Base-by-base conservation (phyloP, 164 flowering plant species). In the Vitis amurensis region DNA sequence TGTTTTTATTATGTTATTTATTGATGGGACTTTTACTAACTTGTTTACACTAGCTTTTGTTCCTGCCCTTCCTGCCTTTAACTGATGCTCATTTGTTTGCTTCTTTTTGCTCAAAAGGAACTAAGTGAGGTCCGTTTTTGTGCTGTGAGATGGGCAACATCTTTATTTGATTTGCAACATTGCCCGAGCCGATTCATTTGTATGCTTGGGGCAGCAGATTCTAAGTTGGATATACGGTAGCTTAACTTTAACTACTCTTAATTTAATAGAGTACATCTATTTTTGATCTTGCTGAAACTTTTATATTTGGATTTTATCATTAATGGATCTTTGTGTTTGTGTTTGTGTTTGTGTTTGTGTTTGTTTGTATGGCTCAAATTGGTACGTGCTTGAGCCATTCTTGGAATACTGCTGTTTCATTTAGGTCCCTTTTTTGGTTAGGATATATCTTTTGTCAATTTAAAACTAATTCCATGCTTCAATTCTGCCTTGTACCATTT, bases 141-240 rank as follows among this genome's bases (percentile, higher is more conserved):
- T 85, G 97, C 95, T 72, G 78, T 95, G 70, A 86, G 99, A 80
- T 95, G 99, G 99, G 97, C 98, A 61, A 93, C 95, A 59, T 82
- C 87, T 68, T 80, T 95, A 65, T 95, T 84, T 85, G 88, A 83
- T 77, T 73, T 86, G 71, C 85, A 84, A 47, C 98, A 95, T 73
- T 93, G 97, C 67, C 92, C 99, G 27, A 91, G 97, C 79, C 91
- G 97, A 55, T 95, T 79, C 82, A 84, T 93, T 57, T 95, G 99
- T 77, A 95, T 95, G 97, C 89, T 91, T 76, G 93, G 87, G 12
- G 95, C 89, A 52, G 88, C 92, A 27, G 99, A 95, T 84, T 56
- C 90, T 50, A 93, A 85, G 81, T 76, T 95, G 81, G 99, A 95
- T 77, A 88, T 95, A 77, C 89, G 99, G 99, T 95, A 76, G 13